Conservation (phyloP, 208 protist genomes). For the Leishmania turanica region DNA sequence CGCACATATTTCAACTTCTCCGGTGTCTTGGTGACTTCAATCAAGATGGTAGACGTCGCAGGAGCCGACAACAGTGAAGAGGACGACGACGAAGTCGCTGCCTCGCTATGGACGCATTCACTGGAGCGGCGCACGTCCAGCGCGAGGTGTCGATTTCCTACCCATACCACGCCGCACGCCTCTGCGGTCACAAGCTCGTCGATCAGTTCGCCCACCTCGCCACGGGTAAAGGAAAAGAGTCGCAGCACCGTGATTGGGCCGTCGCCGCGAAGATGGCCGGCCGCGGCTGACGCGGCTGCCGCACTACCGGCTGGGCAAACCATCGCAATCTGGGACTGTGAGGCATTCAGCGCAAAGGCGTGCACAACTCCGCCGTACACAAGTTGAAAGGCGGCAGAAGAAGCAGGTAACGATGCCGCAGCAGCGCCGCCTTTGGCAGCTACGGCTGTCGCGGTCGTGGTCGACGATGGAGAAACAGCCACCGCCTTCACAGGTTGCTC, state of each 20-base stretch:
- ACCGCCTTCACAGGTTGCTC: slow-evolving; percentile 1
- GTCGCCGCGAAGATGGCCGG: neutral
- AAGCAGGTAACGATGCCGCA: neutral
- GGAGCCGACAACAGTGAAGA: neutral
- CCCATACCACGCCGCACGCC: slow-evolving; percentile 53
- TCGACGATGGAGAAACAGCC: neutral
- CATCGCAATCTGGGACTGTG: slow-evolving; percentile 34
- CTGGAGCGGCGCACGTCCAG: slow-evolving; percentile 16
- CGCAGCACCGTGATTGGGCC: slow-evolving; percentile 16
- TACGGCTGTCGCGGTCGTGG: neutral
- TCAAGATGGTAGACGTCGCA: slow-evolving; percentile 10
- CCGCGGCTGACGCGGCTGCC: slow-evolving; percentile 5
- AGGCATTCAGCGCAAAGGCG: slow-evolving; percentile 33
- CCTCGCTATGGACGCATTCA: neutral
- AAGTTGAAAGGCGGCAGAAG: slow-evolving; percentile 14
- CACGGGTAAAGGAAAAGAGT: slow-evolving; percentile 24
- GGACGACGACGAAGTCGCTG: neutral
- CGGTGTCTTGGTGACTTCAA: slow-evolving; percentile 18
- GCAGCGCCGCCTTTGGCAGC: neutral
- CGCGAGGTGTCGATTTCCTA: slow-evolving; percentile 29
- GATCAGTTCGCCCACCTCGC: slow-evolving; percentile 53
- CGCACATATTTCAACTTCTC: slow-evolving; percentile 17
- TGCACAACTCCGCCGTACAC: slow-evolving; percentile 45
- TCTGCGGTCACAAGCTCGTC: slow-evolving; percentile 42
- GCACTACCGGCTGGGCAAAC: slow-evolving; percentile 24